These are phyloP conservation scores for Phytophthora pseudosyringae DNA, from an alignment of 352 stramenopile genomes.

Conservation along the genomic window DNA sequence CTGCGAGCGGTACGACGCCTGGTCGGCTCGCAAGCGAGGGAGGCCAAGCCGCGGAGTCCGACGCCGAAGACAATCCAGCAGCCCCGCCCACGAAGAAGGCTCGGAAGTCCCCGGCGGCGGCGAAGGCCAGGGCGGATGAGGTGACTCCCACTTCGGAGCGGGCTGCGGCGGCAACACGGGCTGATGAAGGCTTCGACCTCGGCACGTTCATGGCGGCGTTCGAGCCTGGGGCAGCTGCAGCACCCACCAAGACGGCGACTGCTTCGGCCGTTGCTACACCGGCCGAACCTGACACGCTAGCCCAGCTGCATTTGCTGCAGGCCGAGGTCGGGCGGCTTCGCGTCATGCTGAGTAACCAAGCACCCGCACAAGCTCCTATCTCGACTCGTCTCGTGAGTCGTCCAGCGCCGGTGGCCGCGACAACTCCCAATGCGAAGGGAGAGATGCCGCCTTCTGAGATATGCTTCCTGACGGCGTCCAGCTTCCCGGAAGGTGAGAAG, in stretches of 20 bases:
- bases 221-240: background rate
- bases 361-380: background rate
- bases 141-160: no score
- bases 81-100: background rate
- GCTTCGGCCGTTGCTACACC: no score
- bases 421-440: conserved; percentile 1
- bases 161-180: background rate
- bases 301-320: background rate
- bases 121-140: no score
- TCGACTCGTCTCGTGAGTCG: no score
- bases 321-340: background rate
- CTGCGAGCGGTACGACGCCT: no score
- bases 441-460: background rate
- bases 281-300: background rate
- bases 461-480: background rate
- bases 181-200: background rate
- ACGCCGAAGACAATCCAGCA: background rate
- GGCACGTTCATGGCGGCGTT: background rate
- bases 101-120: no score
- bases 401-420: no score
- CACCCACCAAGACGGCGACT: background rate
- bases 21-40: no score
- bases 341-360: background rate
- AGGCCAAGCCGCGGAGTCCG: background rate
- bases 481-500: conserved; percentile 8